Evolutionary conservation across 208 protist genomes (phyloP).

Genomic region (Leishmania arabica): DNA sequence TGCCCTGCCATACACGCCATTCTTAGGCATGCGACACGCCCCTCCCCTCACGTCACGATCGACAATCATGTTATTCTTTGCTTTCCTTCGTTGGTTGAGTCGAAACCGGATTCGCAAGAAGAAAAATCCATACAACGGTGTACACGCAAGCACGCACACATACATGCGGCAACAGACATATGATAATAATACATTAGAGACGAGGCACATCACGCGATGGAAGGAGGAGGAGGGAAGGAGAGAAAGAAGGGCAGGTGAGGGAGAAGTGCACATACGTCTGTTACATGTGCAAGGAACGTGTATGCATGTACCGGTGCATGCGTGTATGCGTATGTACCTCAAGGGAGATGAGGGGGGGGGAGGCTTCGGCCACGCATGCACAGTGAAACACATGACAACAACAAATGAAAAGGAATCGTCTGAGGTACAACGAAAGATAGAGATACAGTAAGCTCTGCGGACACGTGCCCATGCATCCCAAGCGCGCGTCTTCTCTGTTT

Average conservation of each 20-base stretch:
- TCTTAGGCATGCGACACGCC: background rate
- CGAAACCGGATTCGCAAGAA: background rate
- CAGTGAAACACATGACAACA: background rate
- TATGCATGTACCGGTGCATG: background rate
- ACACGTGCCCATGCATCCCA: background rate
- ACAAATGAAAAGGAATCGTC: background rate
- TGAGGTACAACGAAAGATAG: constrained; percentile 3
- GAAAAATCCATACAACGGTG: background rate
- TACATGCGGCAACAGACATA: background rate
- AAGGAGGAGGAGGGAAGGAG: background rate
- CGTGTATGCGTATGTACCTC: background rate
- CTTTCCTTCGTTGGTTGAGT: background rate
- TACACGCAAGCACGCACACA: background rate
- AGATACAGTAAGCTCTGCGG: background rate
- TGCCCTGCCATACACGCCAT: background rate
- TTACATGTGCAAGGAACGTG: background rate
- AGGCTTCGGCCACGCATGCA: background rate
- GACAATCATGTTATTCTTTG: background rate
- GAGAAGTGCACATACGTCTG: background rate
- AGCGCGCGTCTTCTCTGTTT: background rate
- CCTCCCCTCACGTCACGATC: background rate
- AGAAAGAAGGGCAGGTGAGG: background rate
- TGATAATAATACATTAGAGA: background rate
- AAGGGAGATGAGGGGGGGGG: background rate
- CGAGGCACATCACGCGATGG: background rate